Base-by-base conservation (phyloP, 2,329 filamentous ascomycete species). In the Huntiella bhutanensis region DNA sequence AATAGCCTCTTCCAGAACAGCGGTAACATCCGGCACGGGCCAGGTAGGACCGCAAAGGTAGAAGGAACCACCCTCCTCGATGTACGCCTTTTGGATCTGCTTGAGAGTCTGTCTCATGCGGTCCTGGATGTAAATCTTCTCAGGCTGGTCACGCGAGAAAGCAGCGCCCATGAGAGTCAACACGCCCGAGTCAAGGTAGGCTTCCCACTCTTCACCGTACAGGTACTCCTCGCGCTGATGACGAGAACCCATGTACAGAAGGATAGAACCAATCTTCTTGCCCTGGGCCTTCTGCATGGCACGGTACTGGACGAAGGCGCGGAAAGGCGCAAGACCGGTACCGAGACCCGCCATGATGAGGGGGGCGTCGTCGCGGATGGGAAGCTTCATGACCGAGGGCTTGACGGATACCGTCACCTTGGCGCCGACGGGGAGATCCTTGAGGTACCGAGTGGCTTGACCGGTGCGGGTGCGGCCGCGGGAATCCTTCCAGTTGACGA, bases 121-220 rank as follows among this genome's bases (percentile, higher is more conserved):
- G 61, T 98, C 91, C 69, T 98, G 91, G 58, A 98, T 98, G 65
- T 98, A 98, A 53, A 98, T 94, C 77, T 98, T 98, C 68, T 95
- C 73, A 12, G 84, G 82, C 71, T 98, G 91, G 60, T 98, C 91
- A 60, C 91, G 81, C 49, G 84, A 93, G 71, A 98, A 98, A 38
- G 91, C 91, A 44, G 84, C 77, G 45, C 91, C 91, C 43, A 98
- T 75, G 37, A 94, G 73, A 0, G 91, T 98, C 60, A 98, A 87
- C 55, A 98, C 84, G 44, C 91, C 91, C 0, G 91, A 86, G 51
- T 87, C 88, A 58, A 91, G 76, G 64, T 98, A 98, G 0, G 91
- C 91, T 63, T 98, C 91, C 91, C 91, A 98, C 63, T 98, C 91
- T 63, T 98, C 91, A 51, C 91, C 91, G 59, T 96, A 98, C 51